A percentile compares a stretch with the other conserved stretches of the same genome.
Conservation (phyloP, 768 basidiomycete species). For the Neoboletus brunneissimus region DNA sequence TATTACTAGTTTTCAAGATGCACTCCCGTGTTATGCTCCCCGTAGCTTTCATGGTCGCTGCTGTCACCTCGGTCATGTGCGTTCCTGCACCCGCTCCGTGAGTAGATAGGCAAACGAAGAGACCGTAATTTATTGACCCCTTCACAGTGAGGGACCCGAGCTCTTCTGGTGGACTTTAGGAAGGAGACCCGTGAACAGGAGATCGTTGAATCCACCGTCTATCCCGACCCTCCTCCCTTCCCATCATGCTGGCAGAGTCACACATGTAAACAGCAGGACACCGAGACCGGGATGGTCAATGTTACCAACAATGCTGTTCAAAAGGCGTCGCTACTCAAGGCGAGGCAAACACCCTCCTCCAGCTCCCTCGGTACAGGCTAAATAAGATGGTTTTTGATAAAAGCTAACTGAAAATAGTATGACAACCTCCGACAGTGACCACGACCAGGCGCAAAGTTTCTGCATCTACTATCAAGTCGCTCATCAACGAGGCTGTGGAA, state of each 20-base stretch:
- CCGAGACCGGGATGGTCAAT: neutral
- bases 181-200: neutral
- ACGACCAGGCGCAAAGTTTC: too few species aligned
- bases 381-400: neutral
- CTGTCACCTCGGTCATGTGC: neutral
- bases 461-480: too few species aligned
- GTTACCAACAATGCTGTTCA: neutral
- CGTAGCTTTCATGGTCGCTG: conserved; percentile 1
- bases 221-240: conserved; percentile 2
- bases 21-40: conserved; percentile 2
- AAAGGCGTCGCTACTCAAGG: neutral
- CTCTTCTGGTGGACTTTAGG: neutral
- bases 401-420: neutral
- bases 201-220: conserved; percentile 6
- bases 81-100: conserved; percentile 2
- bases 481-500: too few species aligned
- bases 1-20: conserved; percentile 10
- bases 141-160: neutral
- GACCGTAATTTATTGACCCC: neutral
- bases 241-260: neutral
- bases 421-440: too few species aligned
- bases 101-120: neutral
- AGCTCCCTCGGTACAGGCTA: neutral
- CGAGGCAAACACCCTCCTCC: neutral
- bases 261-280: neutral